phyloP scores from a whole-genome alignment of 139 green algal species.

The Chlamydomonas sphaeroides region DNA sequence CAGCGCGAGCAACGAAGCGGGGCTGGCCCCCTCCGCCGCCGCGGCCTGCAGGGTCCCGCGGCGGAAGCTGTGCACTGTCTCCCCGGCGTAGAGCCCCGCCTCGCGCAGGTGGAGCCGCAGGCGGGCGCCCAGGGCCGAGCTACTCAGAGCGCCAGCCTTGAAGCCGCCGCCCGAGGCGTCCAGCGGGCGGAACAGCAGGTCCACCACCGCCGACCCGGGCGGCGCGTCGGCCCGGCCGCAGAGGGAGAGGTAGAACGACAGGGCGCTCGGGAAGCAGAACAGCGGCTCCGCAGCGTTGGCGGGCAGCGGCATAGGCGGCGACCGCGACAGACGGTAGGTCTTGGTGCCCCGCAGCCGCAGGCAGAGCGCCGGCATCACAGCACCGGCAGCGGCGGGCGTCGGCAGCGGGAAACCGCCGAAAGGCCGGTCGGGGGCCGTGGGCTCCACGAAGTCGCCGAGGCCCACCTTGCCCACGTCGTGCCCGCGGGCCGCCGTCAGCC shows the following conservation, averaged over 20 bases:
- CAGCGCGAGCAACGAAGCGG: not conserved
- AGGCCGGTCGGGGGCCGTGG: not conserved
- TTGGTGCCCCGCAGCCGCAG: not conserved
- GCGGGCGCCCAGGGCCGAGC: not conserved
- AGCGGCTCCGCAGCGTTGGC: not conserved
- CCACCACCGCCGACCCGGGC: not conserved
- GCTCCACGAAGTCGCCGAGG: not conserved
- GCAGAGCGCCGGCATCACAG: not conserved
- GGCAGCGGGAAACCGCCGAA: not conserved
- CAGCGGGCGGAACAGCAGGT: not conserved
- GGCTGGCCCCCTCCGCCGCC: not conserved
- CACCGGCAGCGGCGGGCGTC: not conserved
- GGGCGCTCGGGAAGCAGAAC: not conserved
- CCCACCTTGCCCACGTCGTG: not conserved
- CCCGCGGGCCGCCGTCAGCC: not conserved
- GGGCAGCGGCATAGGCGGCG: not conserved
- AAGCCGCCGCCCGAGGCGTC: not conserved
- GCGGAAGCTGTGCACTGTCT: constrained; percentile 9
- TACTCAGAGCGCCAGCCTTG: not conserved
- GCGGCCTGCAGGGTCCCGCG: not conserved
- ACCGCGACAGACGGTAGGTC: not conserved
- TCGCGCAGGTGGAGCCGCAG: not conserved
- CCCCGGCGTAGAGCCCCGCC: too few species aligned
- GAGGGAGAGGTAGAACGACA: not conserved
- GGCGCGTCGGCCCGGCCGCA: too few species aligned